Percentiles rank a stretch among this genome's conserved stretches.
These are phyloP conservation scores for Podosphaera leucotricha DNA, from an alignment of 2,329 filamentous ascomycete species.

Conservation along the genomic window DNA sequence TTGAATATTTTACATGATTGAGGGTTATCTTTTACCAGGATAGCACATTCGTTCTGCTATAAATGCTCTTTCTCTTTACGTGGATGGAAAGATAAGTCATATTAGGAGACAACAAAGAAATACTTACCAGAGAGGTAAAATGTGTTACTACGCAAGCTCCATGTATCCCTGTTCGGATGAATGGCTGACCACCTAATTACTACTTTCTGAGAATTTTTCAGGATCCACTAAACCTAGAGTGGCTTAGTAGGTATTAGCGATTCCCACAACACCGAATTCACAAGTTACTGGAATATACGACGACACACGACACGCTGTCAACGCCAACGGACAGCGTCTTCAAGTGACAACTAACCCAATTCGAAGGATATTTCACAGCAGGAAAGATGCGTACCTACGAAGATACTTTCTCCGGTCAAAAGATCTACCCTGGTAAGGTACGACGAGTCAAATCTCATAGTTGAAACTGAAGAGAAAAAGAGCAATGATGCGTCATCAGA, in stretches of 20 bases:
- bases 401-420: conserved; percentile 53
- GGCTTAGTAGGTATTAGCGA: not conserved
- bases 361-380: conserved; percentile 11
- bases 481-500: too few species aligned
- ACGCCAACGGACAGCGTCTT: not conserved
- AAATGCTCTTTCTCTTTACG: too few species aligned
- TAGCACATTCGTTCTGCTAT: too few species aligned
- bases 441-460: conserved; percentile 14
- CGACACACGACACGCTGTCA: not conserved
- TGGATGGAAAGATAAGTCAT: too few species aligned
- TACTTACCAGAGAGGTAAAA: too few species aligned
- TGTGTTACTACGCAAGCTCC: too few species aligned
- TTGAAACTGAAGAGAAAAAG: too few species aligned
- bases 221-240: not conserved
- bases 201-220: not conserved
- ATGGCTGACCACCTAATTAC: too few species aligned
- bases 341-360: conserved; percentile 11
- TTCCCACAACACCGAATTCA: not conserved
- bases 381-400: conserved; percentile 30
- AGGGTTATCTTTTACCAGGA: too few species aligned
- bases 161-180: too few species aligned
- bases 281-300: not conserved
- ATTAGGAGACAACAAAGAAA: too few species aligned
- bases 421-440: conserved; percentile 66
- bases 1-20: too few species aligned